These are phyloP conservation scores for Kurtzmaniella quercitrusa DNA, from an alignment of 1,139 yeast genomes.

Conservation along the genomic window DNA sequence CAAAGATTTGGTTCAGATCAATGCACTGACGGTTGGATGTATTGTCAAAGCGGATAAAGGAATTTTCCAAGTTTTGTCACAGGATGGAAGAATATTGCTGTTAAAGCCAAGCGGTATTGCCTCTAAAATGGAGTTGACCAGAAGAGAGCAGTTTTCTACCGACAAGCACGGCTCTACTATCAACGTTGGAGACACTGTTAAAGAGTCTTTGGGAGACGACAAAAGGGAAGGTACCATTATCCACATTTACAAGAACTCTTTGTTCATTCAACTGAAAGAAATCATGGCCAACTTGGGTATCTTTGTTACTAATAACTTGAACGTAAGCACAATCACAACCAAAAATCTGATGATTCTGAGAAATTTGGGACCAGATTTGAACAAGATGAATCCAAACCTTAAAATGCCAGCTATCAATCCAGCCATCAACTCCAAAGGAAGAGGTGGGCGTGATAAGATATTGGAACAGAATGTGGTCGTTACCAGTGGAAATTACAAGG, in stretches of 20 bases:
- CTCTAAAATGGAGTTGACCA: slow-evolving; percentile 59
- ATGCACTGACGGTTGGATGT: slow-evolving; percentile 84
- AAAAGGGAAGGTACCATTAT: slow-evolving; percentile 79
- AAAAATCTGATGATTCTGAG: slow-evolving; percentile 64
- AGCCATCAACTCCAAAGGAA: slow-evolving; percentile 40
- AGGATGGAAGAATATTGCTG: slow-evolving; percentile 73
- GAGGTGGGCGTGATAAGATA: slow-evolving; percentile 78
- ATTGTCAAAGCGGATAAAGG: slow-evolving; percentile 88
- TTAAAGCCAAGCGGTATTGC: slow-evolving; percentile 79
- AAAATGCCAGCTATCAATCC: slow-evolving; percentile 29
- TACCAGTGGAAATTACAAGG: slow-evolving; percentile 88
- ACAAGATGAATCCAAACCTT: slow-evolving; percentile 84
- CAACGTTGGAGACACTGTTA: slow-evolving; percentile 86
- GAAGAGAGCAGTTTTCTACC: slow-evolving; percentile 77
- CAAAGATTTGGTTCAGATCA: slow-evolving; percentile 86
- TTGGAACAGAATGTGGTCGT: slow-evolving; percentile 82
- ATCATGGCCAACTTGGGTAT: slow-evolving; percentile 87
- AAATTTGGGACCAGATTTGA: slow-evolving; percentile 60
- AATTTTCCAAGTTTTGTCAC: slow-evolving; percentile 72
- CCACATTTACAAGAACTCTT: slow-evolving; percentile 75
- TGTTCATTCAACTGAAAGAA: slow-evolving; percentile 78
- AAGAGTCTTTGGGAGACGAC: slow-evolving; percentile 67
- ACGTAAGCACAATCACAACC: slow-evolving; percentile 79
- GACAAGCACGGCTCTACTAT: slow-evolving; percentile 83
- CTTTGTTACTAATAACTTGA: slow-evolving; percentile 71